These are phyloP conservation scores for Conoideocrella luteorostrata DNA, from an alignment of 2,329 filamentous ascomycete genomes.

Conservation along the genomic window DNA sequence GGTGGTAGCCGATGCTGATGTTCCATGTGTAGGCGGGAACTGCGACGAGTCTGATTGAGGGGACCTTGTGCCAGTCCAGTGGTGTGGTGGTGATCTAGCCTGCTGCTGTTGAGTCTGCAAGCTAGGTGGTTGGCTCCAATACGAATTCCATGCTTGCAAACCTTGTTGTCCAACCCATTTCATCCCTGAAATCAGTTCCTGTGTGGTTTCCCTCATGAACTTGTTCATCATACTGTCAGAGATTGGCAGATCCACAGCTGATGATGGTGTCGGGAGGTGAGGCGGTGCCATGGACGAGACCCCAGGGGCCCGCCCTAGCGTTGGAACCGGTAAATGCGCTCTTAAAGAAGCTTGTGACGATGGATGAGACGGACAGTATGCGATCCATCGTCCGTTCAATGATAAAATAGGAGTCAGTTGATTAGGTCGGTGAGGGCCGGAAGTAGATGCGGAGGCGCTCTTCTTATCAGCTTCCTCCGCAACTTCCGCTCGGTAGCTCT, in stretches of 20 bases:
- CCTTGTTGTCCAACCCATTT: conserved; percentile 74
- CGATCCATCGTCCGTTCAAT: conserved; percentile 67
- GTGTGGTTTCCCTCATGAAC: conserved; percentile 71
- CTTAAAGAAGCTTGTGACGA: conserved; percentile 65
- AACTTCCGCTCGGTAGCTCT: conserved; percentile 42
- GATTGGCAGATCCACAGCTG: conserved; percentile 65
- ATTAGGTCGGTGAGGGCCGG: conserved; percentile 27
- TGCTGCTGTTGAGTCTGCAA: conserved; percentile 35
- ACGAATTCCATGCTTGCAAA: conserved; percentile 70
- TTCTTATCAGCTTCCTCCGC: conserved; percentile 39
- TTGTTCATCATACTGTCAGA: conserved; percentile 68
- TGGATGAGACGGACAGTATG: conserved; percentile 67
- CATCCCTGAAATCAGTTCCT: conserved; percentile 68
- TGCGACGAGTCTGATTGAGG: conserved; percentile 42
- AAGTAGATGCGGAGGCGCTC: conserved; percentile 25
- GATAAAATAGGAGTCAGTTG: conserved; percentile 60
- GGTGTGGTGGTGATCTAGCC: conserved; percentile 39
- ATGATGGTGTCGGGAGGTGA: conserved; percentile 59
- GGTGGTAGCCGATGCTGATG: conserved; percentile 44
- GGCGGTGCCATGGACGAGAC: conserved; percentile 58
- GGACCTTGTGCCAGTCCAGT: conserved; percentile 39
- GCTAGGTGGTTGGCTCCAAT: conserved; percentile 58
- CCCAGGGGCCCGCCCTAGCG: conserved; percentile 49
- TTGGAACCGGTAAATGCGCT: conserved; percentile 54
- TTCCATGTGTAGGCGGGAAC: conserved; percentile 66